Base-by-base conservation (phyloP, 768 basidiomycete genomes). In the Psilocybe azurescens region DNA sequence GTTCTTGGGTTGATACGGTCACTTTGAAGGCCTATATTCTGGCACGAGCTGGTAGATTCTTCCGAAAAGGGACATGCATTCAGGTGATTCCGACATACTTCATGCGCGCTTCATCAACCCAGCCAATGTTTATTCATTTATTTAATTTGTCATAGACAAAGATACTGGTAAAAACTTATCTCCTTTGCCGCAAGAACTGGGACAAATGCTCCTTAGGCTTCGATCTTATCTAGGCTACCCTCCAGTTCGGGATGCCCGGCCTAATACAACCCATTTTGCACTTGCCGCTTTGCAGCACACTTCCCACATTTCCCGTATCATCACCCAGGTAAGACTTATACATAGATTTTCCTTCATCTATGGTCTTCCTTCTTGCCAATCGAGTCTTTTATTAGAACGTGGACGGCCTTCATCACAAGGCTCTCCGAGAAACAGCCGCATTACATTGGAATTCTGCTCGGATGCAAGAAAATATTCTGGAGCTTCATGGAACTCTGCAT, bases 351-450 rank as follows among this genome's bases (percentile, higher is more conserved):
- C 7, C 16, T 41, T 14, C 18, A 51, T 33, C 24, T n/a, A 32
- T 36, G n/a, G 33, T 47, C 3, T 41, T 55, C 41, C 33, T 59
- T 56, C 41, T 44, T 50, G 20, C 44, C 52, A 14, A 18, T 48
- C 28, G 13, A 49, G 9, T 53, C 16, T 14, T 38, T 32, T 46
- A 53, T 14, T 51, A 90, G 81, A 93, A 93, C 66, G 96, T 99
- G n/a, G 97, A 99, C 69, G 95, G 95, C 2, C 84, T 99, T 5
- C 96, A 98, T 70, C 88, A 88, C 55, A 94, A 93, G 75, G 92
- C 94, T 7, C 75, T 91, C 18, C 59, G 75, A 76, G 67, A 70
- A 53, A 65, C 73, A 20, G 70, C 73, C 7, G 57, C 65, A 20
- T 36, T 59, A 33, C 50, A 66, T 44, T 70, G 80, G 83, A 62